Percentiles rank a stretch among this genome's conserved stretches.
Conservation (phyloP, 2,329 filamentous ascomycete species). For the Graphium sp. region DNA sequence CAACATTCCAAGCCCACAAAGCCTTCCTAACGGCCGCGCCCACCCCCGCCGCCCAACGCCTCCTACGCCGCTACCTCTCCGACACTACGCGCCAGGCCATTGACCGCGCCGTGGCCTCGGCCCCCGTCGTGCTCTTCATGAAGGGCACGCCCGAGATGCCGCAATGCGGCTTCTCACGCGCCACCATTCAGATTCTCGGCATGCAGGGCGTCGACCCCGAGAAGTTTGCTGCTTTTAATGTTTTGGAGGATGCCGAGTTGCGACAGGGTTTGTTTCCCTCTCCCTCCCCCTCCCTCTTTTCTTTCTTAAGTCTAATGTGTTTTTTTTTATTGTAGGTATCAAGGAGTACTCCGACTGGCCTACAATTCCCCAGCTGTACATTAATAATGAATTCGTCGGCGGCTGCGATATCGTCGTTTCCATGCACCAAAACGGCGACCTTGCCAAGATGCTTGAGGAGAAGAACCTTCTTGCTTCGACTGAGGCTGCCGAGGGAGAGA, state of each 20-base stretch:
- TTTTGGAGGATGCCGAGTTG: constrained; percentile 79
- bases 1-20: constrained; percentile 6
- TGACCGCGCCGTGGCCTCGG: constrained; percentile 72
- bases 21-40: constrained; percentile 6
- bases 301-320: background rate
- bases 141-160: constrained; percentile 94
- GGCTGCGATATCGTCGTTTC: constrained; percentile 95
- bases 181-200: constrained; percentile 86
- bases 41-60: constrained; percentile 7
- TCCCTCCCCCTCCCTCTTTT: background rate
- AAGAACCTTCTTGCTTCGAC: constrained; percentile 63
- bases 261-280: constrained; percentile 45
- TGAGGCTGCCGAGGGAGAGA: constrained; percentile 21
- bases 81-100: constrained; percentile 68
- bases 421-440: constrained; percentile 92
- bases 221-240: constrained; percentile 98
- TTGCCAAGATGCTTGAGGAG: constrained; percentile 82
- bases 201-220: constrained; percentile 86
- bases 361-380: constrained; percentile 91
- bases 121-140: constrained; percentile 94
- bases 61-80: constrained; percentile 55
- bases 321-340: constrained; percentile 44
- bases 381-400: constrained; percentile 89
- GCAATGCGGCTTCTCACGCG: constrained; percentile 92
- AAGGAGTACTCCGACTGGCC: constrained; percentile 99